Evolutionary conservation across 2,329 filamentous ascomycete genomes (phyloP), one percentile per base, ranked within the genome.

Genomic region (Pyricularia pennisetigena): DNA sequence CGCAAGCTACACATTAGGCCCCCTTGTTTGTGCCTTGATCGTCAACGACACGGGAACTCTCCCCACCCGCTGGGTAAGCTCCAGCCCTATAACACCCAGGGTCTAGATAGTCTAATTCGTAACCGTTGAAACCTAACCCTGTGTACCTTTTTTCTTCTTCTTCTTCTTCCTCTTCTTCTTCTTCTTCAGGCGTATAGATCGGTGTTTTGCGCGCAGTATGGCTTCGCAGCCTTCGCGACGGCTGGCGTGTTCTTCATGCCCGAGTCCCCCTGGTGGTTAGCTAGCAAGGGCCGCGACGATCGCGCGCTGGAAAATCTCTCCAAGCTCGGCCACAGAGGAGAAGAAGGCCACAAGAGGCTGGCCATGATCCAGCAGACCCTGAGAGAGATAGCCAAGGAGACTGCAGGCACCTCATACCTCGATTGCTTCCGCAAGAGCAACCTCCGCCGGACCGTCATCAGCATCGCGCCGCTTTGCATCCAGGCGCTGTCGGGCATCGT

Each of bases 361-460:
- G 69, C 73, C 30, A 69, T 64, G 32, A 70, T 71, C 67, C 69
- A 70, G 49, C 70, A 69, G 16, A 76, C 74, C 0, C 72, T 77
- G 6, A 70, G 74, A 29, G 69, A 74, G 66, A 71, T 75, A n/a
- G 70, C 69, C 26, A 68, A 62, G 65, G 75, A 79, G 68, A 76
- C 74, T 0, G 73, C 75, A 67, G 74, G 74, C 23, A 73, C 70
- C 1, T 75, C 74, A 0, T 79, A 77, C 68, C 41, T 75, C 1
- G 77, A 78, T 66, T 78, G 76, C 70, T 78, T 78, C 72, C 72
- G 74, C 1, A 71, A 71, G 59, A 72, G 72, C 8, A 77, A 79
- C 69, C 70, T 77, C 0, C 75, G 76, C 1, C 75, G 80, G 16
- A 81, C 79, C 1, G 73, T 80, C 41, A 75, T 82, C 67, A 77